A percentile compares a stretch with the other conserved stretches of the same genome.
Conservation (phyloP, 2,329 filamentous ascomycete genomes). For the Fulvia fulva region DNA sequence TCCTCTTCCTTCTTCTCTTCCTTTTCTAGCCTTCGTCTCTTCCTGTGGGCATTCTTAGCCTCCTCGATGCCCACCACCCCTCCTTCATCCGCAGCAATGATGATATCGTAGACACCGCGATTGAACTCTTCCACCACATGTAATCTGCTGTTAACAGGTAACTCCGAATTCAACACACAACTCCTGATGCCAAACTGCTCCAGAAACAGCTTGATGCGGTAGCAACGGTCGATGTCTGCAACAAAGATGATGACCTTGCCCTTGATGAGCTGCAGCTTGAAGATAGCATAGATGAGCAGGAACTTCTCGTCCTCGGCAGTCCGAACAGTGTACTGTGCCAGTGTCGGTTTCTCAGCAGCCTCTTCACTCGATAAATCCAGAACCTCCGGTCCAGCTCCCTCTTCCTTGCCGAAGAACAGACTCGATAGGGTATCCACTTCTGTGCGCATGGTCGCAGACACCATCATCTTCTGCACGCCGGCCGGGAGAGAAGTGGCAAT, state of each 20-base stretch:
- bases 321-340: slow-evolving; percentile 85
- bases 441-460: slow-evolving; percentile 85
- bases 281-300: slow-evolving; percentile 84
- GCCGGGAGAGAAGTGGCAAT: slow-evolving; percentile 75
- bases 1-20: slow-evolving; percentile 33
- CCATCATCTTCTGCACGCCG: slow-evolving; percentile 83
- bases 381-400: slow-evolving; percentile 54
- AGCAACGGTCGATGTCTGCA: slow-evolving; percentile 81
- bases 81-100: slow-evolving; percentile 91
- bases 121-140: slow-evolving; percentile 98
- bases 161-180: slow-evolving; percentile 88
- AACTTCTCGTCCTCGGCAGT: slow-evolving; percentile 98
- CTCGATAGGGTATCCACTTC: slow-evolving; percentile 83
- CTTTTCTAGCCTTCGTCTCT: slow-evolving; percentile 25
- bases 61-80: slow-evolving; percentile 71
- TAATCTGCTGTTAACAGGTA: slow-evolving; percentile 87
- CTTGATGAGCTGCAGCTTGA: slow-evolving; percentile 89
- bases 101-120: slow-evolving; percentile 92
- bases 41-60: slow-evolving; percentile 28
- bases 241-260: slow-evolving; percentile 87
- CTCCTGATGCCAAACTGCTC: slow-evolving; percentile 96
- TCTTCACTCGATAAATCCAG: slow-evolving; percentile 81
- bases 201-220: slow-evolving; percentile 88
- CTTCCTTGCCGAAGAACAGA: slow-evolving; percentile 69
- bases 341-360: slow-evolving; percentile 49